phyloP scores from a whole-genome alignment of 2,329 filamentous ascomycete species.

The Epichloe gansuensis region DNA sequence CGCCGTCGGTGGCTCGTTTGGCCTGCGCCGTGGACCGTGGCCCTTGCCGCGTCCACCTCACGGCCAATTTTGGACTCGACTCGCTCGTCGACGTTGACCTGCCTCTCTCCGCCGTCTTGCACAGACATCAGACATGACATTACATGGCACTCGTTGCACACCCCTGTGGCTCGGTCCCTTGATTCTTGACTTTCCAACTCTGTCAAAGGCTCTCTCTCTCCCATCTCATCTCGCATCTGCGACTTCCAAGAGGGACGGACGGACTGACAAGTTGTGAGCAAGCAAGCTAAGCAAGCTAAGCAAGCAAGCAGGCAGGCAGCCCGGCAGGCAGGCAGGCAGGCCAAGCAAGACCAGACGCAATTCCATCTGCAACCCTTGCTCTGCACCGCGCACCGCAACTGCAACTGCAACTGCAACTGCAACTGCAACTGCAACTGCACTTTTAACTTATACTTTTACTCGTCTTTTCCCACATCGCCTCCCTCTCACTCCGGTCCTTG shows the following conservation, averaged over 20 bases:
- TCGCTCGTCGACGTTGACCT: background rate
- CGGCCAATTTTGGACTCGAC: background rate
- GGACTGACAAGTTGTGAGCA: background rate
- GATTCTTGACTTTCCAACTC: background rate
- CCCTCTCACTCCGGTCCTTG: background rate
- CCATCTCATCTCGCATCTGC: background rate
- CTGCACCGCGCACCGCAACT: background rate
- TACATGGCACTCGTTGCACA: background rate
- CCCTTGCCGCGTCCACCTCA: background rate
- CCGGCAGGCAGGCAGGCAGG: background rate
- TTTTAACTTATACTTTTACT: slow-evolving; percentile 4
- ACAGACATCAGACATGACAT: background rate
- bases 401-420: background rate
- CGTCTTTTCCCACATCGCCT: slow-evolving; percentile 5
- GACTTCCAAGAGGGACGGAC: background rate
- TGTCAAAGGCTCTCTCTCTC: background rate
- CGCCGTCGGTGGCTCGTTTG: slow-evolving; percentile 36
- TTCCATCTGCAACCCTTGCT: background rate
- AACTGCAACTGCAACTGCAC: background rate
- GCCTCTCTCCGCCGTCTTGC: slow-evolving; percentile 1
- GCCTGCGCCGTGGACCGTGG: background rate
- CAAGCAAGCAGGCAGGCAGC: background rate
- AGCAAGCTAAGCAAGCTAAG: background rate
- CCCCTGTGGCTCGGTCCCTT: background rate
- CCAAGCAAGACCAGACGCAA: background rate